Evolutionary conservation across 352 stramenopile genomes (phyloP), one percentile per base, ranked within the genome.

Genomic region (Blastocystis sp.): DNA sequence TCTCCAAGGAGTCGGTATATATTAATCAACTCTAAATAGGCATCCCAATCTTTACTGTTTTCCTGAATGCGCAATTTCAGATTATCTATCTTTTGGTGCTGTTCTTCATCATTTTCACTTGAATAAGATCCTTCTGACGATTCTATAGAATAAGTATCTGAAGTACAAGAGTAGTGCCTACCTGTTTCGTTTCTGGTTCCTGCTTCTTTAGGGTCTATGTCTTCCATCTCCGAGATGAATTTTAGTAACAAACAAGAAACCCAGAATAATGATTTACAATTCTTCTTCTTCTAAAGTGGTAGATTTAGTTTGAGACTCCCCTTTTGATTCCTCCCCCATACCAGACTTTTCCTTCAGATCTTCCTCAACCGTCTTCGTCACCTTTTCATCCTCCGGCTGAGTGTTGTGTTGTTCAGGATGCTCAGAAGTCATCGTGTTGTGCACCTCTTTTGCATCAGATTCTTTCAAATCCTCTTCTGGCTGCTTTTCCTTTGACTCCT

Each of bases 211-310:
- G 26, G 18, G 13, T 39, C 9, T 47, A 47, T 75, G 50, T 81
- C 41, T 64, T 66, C 55, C 26, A 9, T 64, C 13, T 18, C 9
- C 20, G 8, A 26, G 37, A 30, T 64, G 2, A 41, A 39, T 50
- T 24, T n/a, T 9, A 11, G 53, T 18, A 53, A 68, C 45, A 4
- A n/a, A 66, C 63, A 30, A 85, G 45, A 26, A 30, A 85, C 65
- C 73, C 59, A 78, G 65, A 8, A 69, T 11, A 55, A 50, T 55
- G 41, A 2, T 66, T 65, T 85, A 85, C 24, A 85, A 41, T 68
- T 85, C 73, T 30, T 85, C 73, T 66, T 85, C 73, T 64, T 79
- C 64, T 39, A 66, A 26, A 26, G 30, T 34, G 39, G 13, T 66
- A 66, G 13, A 39, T 39, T 66, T 34, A 66, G 39, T 34, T 39